Conservation (phyloP, 2,329 filamentous ascomycete species). For the Cytospora mali region DNA sequence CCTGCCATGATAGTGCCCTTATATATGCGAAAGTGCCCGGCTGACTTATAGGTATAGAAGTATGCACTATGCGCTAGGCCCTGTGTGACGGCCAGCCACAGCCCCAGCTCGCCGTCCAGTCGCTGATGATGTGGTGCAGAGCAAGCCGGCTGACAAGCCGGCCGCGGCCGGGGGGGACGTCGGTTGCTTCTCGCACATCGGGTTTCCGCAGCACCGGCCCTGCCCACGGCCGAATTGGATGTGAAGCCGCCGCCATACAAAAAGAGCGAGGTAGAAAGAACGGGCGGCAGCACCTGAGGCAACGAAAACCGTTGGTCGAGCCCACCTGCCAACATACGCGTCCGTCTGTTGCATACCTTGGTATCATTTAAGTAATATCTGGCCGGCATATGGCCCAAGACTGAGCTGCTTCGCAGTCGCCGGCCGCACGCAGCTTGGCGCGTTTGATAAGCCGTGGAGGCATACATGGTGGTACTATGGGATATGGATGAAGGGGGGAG, state of each 20-base stretch:
- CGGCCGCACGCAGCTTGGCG: slow-evolving; percentile 14
- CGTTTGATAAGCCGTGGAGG: background rate
- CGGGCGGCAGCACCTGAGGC: slow-evolving; percentile 8
- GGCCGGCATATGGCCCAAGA: background rate
- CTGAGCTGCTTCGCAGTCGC: background rate
- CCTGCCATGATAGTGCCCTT: slow-evolving; percentile 11
- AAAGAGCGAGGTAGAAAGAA: slow-evolving; percentile 1
- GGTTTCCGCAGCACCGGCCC: slow-evolving; percentile 5
- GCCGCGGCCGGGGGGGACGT: background rate
- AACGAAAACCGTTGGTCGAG: background rate
- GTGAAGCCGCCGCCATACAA: slow-evolving; percentile 16
- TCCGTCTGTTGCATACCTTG: background rate
- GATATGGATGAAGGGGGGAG: background rate
- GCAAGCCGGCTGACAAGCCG: slow-evolving; percentile 7
- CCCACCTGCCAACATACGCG: background rate
- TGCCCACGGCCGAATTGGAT: slow-evolving; percentile 25
- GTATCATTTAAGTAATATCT: background rate
- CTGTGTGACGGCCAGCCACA: slow-evolving; percentile 20
- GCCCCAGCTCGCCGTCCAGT: slow-evolving; percentile 7
- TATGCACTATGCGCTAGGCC: background rate
- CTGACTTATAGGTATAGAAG: slow-evolving; percentile 2
- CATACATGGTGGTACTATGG: background rate
- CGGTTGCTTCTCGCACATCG: background rate
- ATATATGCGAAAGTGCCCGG: slow-evolving; percentile 20
- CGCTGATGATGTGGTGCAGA: background rate